Evolutionary conservation across 768 basidiomycete species (phyloP).

Genomic region (Pisolithus marmoratus): DNA sequence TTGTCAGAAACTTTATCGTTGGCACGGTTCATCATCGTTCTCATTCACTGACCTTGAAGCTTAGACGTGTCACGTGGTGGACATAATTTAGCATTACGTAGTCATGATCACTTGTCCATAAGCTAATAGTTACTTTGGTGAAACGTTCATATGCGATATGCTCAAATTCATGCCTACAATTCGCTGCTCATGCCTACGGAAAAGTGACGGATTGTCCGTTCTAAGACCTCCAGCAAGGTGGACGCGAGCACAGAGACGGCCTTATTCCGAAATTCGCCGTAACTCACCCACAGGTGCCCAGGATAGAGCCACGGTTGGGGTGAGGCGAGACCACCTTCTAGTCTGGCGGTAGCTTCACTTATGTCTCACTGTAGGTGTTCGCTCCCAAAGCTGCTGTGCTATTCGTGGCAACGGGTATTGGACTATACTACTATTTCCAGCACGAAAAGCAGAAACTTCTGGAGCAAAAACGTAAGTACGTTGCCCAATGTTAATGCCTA

Average conservation of each 20-base stretch:
- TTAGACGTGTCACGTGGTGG: no score
- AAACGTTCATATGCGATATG: background rate
- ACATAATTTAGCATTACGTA: no score
- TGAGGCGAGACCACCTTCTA: constrained; percentile 9
- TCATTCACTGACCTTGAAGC: no score
- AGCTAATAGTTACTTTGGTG: no score
- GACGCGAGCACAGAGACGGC: constrained; percentile 5
- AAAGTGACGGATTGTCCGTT: background rate
- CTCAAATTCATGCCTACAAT: background rate
- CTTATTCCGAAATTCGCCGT: constrained; percentile 14
- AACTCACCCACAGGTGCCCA: constrained; percentile 20
- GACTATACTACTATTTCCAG: constrained; percentile 83
- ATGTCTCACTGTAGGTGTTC: constrained; percentile 61
- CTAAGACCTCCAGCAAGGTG: background rate
- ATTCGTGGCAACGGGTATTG: constrained; percentile 79
- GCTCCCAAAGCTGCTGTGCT: constrained; percentile 79
- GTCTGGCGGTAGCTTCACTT: background rate
- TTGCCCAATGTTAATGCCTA: constrained; percentile 4
- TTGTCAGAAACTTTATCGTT: no score
- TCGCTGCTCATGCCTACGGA: background rate
- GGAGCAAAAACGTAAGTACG: constrained; percentile 63
- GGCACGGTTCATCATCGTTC: no score
- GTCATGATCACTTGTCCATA: no score
- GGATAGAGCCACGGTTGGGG: constrained; percentile 32
- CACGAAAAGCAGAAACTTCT: constrained; percentile 76